These are phyloP conservation scores for Eucalyptus caleyi DNA, from an alignment of 345 rosid species.

Conservation along the genomic window DNA sequence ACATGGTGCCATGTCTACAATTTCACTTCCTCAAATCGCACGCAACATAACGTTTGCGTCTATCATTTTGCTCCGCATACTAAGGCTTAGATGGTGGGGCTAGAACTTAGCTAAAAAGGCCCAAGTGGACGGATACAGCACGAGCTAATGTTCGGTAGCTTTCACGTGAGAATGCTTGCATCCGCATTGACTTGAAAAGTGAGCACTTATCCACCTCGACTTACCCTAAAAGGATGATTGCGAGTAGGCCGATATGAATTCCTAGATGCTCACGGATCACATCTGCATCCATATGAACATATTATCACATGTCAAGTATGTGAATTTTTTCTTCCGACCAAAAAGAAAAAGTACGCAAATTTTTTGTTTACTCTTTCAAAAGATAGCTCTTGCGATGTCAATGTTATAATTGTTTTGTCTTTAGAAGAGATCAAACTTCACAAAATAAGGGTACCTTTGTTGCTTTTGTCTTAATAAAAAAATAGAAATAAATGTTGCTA, in stretches of 20 bases:
- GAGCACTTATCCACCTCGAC: not conserved
- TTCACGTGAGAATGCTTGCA: not conserved
- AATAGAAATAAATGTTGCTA: not conserved
- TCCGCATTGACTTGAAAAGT: not conserved
- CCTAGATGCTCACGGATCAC: not conserved
- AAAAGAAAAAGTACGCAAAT: too few species aligned
- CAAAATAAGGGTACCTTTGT: not conserved
- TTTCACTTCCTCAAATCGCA: not conserved
- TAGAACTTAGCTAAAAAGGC: not conserved
- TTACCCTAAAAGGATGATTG: not conserved
- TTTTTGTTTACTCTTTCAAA: not conserved
- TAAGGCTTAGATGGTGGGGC: not conserved
- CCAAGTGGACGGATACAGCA: not conserved
- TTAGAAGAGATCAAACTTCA: not conserved
- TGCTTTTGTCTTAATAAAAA: not conserved
- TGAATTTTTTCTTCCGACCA: not conserved
- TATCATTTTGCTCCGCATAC: not conserved
- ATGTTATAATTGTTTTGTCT: not conserved
- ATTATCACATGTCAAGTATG: not conserved
- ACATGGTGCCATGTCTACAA: not conserved
- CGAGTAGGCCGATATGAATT: not conserved
- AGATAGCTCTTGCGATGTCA: not conserved
- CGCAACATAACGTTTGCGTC: not conserved
- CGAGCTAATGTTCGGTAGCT: not conserved
- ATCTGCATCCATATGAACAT: not conserved